A percentile compares a stretch with the other conserved stretches of the same genome.
Conservation (phyloP, 768 basidiomycete genomes). For the Boletus sp. region DNA sequence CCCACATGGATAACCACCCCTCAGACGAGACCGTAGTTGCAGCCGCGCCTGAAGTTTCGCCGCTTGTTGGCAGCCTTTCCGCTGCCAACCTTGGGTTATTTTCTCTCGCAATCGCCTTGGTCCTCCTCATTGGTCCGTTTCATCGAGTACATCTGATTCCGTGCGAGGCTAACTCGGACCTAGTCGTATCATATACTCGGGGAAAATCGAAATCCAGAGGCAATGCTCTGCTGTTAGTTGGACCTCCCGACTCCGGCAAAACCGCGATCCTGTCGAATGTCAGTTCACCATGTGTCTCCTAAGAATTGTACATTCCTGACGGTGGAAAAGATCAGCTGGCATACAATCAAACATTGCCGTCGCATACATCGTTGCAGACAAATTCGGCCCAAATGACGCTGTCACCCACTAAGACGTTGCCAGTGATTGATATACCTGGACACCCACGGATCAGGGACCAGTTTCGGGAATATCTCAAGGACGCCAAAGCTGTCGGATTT, state of each 20-base stretch:
- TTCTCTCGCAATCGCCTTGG: conserved; percentile 43
- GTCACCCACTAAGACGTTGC: conserved; percentile 43
- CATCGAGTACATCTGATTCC: background rate
- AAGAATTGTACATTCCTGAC: conserved; percentile 4
- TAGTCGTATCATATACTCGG: conserved; percentile 39
- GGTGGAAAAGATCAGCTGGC: conserved; percentile 47
- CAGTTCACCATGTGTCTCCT: conserved; percentile 24
- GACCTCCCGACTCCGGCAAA: conserved; percentile 75
- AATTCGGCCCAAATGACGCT: conserved; percentile 53
- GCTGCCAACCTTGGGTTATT: conserved; percentile 38
- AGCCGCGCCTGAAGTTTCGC: conserved; percentile 35
- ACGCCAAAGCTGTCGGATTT: conserved; percentile 67
- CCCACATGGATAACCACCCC: conserved; percentile 11
- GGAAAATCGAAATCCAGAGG: conserved; percentile 47
- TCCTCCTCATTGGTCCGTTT: conserved; percentile 43
- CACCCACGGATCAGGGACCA: conserved; percentile 78
- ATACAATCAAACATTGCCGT: conserved; percentile 59
- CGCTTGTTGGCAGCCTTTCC: conserved; percentile 35
- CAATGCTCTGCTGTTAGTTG: conserved; percentile 69
- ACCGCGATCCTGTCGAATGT: conserved; percentile 74
- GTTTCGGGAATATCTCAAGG: conserved; percentile 59
- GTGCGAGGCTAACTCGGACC: conserved; percentile 33
- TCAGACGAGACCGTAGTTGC: conserved; percentile 4
- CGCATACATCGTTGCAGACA: conserved; percentile 75
- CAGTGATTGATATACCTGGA: conserved; percentile 76